Percentiles rank a stretch among this genome's conserved stretches.
phyloP scores from a whole-genome alignment of 371 early-diverging fungal species.

The Saksenaea oblongispora region DNA sequence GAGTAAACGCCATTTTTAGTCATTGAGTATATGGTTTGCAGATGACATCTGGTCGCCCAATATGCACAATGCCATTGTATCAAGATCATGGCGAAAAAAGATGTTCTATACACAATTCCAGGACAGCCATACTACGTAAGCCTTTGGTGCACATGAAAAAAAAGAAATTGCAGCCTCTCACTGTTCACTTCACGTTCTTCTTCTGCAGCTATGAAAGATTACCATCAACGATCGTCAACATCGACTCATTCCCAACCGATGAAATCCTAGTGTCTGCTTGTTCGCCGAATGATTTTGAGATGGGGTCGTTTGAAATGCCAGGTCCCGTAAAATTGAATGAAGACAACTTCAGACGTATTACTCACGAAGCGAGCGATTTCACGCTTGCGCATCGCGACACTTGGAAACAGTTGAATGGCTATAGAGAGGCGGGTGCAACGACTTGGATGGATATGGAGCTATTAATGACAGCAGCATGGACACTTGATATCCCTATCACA shows the following conservation, averaged over 20 bases:
- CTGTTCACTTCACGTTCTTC: not conserved
- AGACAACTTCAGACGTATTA: slow-evolving; percentile 29
- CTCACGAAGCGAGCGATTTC: slow-evolving; percentile 47
- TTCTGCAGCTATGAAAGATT: slow-evolving; percentile 24
- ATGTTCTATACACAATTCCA: slow-evolving; percentile 47
- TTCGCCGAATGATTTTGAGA: slow-evolving; percentile 10
- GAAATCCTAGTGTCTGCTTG: slow-evolving; percentile 21
- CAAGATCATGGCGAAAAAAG: slow-evolving; percentile 36
- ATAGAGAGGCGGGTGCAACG: slow-evolving; percentile 41
- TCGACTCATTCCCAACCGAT: slow-evolving; percentile 36
- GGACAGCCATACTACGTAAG: slow-evolving; percentile 34
- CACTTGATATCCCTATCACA: slow-evolving; percentile 34
- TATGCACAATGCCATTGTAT: slow-evolving; percentile 45
- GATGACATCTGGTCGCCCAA: slow-evolving; percentile 50
- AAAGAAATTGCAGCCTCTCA: too few species aligned
- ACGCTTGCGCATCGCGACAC: slow-evolving; percentile 50
- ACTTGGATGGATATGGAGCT: slow-evolving; percentile 52
- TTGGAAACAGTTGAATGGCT: slow-evolving; percentile 40
- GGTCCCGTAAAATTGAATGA: slow-evolving; percentile 11
- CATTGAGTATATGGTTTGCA: not conserved
- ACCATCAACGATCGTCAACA: slow-evolving; percentile 32
- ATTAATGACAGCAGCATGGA: slow-evolving; percentile 44
- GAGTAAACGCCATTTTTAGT: not conserved
- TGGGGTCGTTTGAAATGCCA: slow-evolving; percentile 15
- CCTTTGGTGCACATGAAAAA: not conserved